Evolutionary conservation across 305 asterid species (phyloP).

Genomic region (Solanum aculeatissimum): DNA sequence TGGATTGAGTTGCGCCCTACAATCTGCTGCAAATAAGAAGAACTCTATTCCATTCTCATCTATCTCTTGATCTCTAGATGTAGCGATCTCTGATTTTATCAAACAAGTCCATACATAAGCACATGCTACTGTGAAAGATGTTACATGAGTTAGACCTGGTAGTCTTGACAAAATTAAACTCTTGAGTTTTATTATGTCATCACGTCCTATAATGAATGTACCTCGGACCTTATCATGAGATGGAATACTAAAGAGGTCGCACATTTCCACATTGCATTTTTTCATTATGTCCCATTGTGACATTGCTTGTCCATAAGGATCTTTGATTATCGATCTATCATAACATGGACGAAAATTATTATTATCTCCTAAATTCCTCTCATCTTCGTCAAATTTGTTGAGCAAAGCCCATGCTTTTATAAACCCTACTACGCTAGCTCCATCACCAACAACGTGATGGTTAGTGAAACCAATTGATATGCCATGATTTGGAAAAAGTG

Average conservation of each 20-base stretch:
- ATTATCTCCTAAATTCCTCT: too few species aligned
- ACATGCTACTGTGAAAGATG: not conserved
- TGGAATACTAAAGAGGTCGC: not conserved
- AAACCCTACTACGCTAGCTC: conserved; percentile 20
- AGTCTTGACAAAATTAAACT: not conserved
- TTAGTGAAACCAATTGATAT: not conserved
- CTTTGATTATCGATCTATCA: not conserved
- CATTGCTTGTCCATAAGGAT: not conserved
- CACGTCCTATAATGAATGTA: not conserved
- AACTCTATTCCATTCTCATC: conserved; percentile 2
- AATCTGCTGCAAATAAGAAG: conserved; percentile 4
- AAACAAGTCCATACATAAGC: conserved; percentile 12
- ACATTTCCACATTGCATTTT: not conserved
- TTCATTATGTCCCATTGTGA: not conserved
- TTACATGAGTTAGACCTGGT: not conserved
- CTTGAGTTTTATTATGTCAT: not conserved
- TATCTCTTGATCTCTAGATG: not conserved
- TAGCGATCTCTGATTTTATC: conserved; percentile 3
- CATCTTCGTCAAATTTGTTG: not conserved
- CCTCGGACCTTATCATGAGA: conserved; percentile 1
- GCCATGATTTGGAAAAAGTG: not conserved
- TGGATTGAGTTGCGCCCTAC: conserved; percentile 6
- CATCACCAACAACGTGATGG: conserved; percentile 54
- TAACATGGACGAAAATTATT: not conserved
- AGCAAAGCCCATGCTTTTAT: not conserved